phyloP scores from a whole-genome alignment of 495 filamentous ascomycete genomes.

The Pyrenopolyporus hunteri region DNA sequence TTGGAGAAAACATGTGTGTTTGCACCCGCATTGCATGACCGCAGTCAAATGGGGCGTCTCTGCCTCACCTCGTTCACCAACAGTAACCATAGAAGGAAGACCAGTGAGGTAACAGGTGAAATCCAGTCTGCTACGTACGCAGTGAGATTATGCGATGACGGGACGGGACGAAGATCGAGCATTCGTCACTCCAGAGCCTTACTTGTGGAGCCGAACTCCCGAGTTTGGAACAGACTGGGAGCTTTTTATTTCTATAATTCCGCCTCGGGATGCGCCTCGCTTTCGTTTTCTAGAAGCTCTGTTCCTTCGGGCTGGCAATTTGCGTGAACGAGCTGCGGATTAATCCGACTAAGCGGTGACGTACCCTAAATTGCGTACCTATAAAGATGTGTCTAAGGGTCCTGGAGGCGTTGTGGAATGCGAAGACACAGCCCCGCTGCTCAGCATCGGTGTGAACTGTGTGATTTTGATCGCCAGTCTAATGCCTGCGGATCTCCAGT shows the following conservation, averaged over 20 bases:
- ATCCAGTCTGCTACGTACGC: not conserved
- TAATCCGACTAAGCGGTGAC: constrained; percentile 5
- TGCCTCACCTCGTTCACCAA: too few relatives aligned
- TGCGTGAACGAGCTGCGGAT: not conserved
- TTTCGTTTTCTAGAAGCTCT: constrained; percentile 2
- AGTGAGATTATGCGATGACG: constrained; percentile 4
- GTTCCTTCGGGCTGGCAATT: constrained; percentile 23
- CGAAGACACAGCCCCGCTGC: constrained; percentile 28
- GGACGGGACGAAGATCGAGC: constrained; percentile 7
- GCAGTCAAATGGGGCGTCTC: too few relatives aligned
- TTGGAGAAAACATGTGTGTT: constrained; percentile 24
- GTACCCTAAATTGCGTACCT: not conserved
- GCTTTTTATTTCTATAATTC: constrained; percentile 13
- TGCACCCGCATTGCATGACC: constrained; percentile 13
- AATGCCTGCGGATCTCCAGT: constrained; percentile 29
- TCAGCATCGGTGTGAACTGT: constrained; percentile 7
- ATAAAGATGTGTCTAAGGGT: not conserved
- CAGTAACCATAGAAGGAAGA: constrained; percentile 2
- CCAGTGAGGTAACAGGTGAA: not conserved
- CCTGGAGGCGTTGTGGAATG: constrained; percentile 16
- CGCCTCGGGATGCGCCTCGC: constrained; percentile 21
- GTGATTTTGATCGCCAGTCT: constrained; percentile 34
- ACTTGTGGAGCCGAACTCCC: constrained; percentile 22
- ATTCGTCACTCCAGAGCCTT: constrained; percentile 27
- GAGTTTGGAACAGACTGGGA: not conserved